Base-by-base conservation (phyloP, 768 basidiomycete species). In the Baorangia bicolor region DNA sequence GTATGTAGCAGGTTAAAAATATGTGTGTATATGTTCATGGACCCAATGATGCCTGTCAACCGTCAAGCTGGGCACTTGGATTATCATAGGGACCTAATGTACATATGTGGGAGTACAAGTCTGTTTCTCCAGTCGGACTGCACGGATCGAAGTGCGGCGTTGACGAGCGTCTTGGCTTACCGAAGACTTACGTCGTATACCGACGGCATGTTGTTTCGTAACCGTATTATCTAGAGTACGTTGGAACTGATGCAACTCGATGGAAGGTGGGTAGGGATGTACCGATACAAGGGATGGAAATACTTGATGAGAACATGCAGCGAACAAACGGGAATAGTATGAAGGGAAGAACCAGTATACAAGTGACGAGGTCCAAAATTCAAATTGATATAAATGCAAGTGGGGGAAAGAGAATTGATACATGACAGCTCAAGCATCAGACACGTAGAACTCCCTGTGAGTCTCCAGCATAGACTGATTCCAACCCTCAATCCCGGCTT, bases 401-500 rank as follows among this genome's bases (percentile, higher is more conserved):
- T n/a, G n/a, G 14, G 33, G 18, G 33, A 25, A 34, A 34, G 16
- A 47, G 33, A 16, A 16, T 34, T 5, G 1, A 18, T 34, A 16
- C 16, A 21, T 20, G 44, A 11, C 30, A 16, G 30, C 5, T 6
- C 44, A 48, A 13, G 23, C 34, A 5, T 40, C 13, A 27, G 45
- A 16, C 21, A 7, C 14, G 33, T 47, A 48, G 18, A 43, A 49
- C 2, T 37, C 54, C 27, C 30, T 45, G 49, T 39, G 38, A 4
- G 43, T 2, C 4, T 55, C 51, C 28, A 63, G 16, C n/a, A 38
- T 21, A 16, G 48, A 46, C 13, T 33, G 46, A n/a, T 64, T 37
- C 62, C 61, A 63, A 5, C 53, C 53, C 3, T 59, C 61, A 30
- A 55, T 18, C 4, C 61, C 57, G 10, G 41, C 39, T 25, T 62